phyloP scores from a whole-genome alignment of 164 flowering plant species.

The Umbilicus rupestris region DNA sequence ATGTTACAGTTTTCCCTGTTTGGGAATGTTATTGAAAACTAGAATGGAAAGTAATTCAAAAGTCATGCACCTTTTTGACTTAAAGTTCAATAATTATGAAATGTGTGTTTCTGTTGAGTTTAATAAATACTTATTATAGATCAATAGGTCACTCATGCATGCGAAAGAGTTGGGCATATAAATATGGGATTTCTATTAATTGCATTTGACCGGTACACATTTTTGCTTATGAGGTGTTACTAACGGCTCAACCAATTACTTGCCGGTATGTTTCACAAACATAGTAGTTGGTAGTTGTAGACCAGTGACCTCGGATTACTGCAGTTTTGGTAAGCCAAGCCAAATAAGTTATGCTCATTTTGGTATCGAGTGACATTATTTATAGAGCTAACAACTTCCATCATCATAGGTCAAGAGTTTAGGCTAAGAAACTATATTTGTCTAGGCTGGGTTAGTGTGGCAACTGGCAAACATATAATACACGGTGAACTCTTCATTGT shows the following conservation, averaged over 20 bases:
- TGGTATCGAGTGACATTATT: too few relatives aligned
- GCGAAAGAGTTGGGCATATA: background rate
- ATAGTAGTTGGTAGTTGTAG: background rate
- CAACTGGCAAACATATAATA: background rate
- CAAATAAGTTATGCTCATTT: too few relatives aligned
- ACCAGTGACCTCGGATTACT: background rate
- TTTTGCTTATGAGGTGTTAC: background rate
- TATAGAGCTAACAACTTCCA: background rate
- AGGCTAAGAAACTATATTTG: background rate
- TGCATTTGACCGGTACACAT: too few relatives aligned
- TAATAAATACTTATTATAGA: background rate
- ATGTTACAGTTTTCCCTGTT: background rate
- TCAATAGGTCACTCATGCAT: constrained; percentile 2
- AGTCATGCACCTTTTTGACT: background rate
- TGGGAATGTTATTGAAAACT: background rate
- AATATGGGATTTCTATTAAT: background rate
- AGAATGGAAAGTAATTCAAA: background rate
- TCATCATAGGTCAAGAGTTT: background rate
- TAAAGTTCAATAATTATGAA: background rate
- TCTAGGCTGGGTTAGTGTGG: background rate
- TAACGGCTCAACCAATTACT: background rate
- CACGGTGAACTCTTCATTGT: background rate
- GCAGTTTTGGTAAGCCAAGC: too few relatives aligned
- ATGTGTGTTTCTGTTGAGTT: background rate
- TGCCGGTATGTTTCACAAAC: background rate